These are phyloP conservation scores for Paramyrothecium roridum DNA, from an alignment of 2,329 filamentous ascomycete species.

Conservation along the genomic window DNA sequence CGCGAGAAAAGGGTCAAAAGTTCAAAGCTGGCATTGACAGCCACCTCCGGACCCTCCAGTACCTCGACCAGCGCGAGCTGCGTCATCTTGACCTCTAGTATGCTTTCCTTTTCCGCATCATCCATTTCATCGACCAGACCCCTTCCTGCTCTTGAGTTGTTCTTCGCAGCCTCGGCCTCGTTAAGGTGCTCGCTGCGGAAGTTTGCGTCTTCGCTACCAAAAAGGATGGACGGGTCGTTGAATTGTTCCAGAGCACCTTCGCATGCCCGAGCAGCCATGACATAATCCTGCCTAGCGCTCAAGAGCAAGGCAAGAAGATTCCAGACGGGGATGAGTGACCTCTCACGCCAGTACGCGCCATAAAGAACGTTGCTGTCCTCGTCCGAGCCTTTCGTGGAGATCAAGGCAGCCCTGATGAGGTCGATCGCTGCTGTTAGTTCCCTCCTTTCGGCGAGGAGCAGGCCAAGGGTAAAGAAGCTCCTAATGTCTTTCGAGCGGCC, in stretches of 20 bases:
- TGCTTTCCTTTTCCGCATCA: conserved; percentile 76
- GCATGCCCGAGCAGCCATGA: conserved; percentile 76
- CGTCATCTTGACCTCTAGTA: conserved; percentile 95
- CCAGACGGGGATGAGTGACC: conserved; percentile 76
- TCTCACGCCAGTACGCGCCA: conserved; percentile 58
- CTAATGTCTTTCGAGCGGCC: conserved; percentile 67
- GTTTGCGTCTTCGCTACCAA: conserved; percentile 55
- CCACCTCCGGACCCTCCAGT: conserved; percentile 76
- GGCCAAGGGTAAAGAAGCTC: conserved; percentile 73
- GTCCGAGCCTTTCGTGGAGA: conserved; percentile 50
- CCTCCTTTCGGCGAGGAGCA: conserved; percentile 85
- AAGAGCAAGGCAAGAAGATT: conserved; percentile 84
- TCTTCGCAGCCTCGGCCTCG: conserved; percentile 36
- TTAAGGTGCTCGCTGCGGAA: conserved; percentile 69
- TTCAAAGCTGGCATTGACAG: conserved; percentile 85
- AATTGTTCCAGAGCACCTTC: conserved; percentile 92
- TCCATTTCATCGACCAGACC: conserved; percentile 78
- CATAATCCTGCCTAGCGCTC: conserved; percentile 81
- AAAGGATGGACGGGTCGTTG: conserved; percentile 65
- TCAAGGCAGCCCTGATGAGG: conserved; percentile 72
- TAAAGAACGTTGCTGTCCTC: conserved; percentile 40
- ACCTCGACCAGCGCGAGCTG: conserved; percentile 82
- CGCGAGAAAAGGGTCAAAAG: conserved; percentile 77
- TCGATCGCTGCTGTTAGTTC: conserved; percentile 80
- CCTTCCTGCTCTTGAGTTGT: conserved; percentile 15